These are phyloP conservation scores for Ophiostoma sp. DNA, from an alignment of 2,329 filamentous ascomycete species.

Conservation along the genomic window DNA sequence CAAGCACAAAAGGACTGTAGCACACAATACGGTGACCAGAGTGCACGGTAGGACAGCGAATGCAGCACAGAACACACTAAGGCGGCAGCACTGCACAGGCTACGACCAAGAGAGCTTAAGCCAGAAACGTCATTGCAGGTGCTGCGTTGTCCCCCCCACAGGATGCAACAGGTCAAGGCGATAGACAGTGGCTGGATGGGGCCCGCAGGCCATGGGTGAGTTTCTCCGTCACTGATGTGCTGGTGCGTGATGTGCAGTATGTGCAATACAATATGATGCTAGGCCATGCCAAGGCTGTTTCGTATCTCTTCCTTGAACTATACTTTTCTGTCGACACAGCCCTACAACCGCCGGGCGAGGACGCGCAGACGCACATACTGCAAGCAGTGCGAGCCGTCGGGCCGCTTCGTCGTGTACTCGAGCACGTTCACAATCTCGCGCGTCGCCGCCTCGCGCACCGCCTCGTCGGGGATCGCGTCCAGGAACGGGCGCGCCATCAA, in stretches of 20 bases:
- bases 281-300: neutral
- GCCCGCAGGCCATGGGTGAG: too few relatives aligned
- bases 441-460: slow-evolving; percentile 48
- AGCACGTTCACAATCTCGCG: slow-evolving; percentile 51
- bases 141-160: slow-evolving; percentile 10
- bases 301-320: neutral
- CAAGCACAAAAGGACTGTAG: neutral
- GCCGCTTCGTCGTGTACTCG: slow-evolving; percentile 49
- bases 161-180: neutral
- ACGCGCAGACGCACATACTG: slow-evolving; percentile 45
- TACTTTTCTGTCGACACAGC: neutral
- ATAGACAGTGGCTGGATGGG: neutral
- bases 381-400: slow-evolving; percentile 51
- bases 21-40: neutral
- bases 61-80: neutral
- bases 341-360: slow-evolving; percentile 26
- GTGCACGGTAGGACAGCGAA: neutral
- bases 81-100: neutral
- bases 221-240: neutral
- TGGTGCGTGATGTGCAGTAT: too few relatives aligned
- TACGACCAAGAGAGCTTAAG: slow-evolving; percentile 10
- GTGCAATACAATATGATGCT: too few relatives aligned
- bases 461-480: slow-evolving; percentile 43
- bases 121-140: slow-evolving; percentile 16
- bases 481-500: slow-evolving; percentile 58